Conservation (phyloP, 2,329 filamentous ascomycete species). For the Mycosphaerella arachidis region DNA sequence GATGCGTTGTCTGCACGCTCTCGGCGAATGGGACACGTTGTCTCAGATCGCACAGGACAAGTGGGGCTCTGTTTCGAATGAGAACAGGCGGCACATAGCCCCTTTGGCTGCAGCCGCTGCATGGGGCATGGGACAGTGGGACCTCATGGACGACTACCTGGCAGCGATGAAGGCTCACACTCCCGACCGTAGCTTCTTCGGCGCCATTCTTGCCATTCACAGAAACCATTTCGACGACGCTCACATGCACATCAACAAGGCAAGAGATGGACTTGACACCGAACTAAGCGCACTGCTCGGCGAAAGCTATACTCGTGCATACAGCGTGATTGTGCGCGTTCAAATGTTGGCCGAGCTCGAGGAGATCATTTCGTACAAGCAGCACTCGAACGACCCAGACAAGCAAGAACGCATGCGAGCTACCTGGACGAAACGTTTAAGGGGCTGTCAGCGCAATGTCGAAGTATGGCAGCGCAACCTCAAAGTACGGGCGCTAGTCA, state of each 20-base stretch:
- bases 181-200: slow-evolving; percentile 95
- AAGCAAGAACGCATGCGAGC: slow-evolving; percentile 87
- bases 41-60: slow-evolving; percentile 85
- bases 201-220: slow-evolving; percentile 89
- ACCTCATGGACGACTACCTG: slow-evolving; percentile 95
- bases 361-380: slow-evolving; percentile 97
- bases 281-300: slow-evolving; percentile 95
- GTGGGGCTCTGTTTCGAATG: slow-evolving; percentile 83
- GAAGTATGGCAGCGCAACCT: slow-evolving; percentile 99
- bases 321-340: slow-evolving; percentile 94
- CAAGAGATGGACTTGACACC: slow-evolving; percentile 87
- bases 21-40: slow-evolving; percentile 95
- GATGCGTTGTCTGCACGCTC: slow-evolving; percentile 94
- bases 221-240: slow-evolving; percentile 94
- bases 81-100: slow-evolving; percentile 85
- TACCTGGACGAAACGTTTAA: slow-evolving; percentile 93
- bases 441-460: slow-evolving; percentile 93
- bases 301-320: slow-evolving; percentile 96
- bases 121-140: slow-evolving; percentile 96
- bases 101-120: slow-evolving; percentile 91
- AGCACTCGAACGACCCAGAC: slow-evolving; percentile 70
- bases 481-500: slow-evolving; percentile 86
- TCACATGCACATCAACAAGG: slow-evolving; percentile 81
- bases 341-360: slow-evolving; percentile 99
- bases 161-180: slow-evolving; percentile 91